phyloP scores from a whole-genome alignment of 768 basidiomycete genomes.

The Rhodotorula taiwanensis region DNA sequence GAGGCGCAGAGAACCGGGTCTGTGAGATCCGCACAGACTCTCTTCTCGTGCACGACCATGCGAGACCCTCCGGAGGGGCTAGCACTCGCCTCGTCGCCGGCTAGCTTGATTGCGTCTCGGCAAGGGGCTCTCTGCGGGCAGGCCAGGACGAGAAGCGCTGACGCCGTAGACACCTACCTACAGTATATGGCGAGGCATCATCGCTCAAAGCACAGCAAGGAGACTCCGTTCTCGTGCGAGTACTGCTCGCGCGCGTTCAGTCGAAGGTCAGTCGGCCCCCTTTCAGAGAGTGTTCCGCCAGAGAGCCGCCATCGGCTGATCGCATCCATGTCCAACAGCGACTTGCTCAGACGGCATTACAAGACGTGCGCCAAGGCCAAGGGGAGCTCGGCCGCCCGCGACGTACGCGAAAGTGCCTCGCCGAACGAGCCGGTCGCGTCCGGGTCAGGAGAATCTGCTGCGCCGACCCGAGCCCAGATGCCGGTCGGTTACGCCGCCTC shows the following conservation, averaged over 20 bases:
- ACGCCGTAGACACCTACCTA: too few species aligned
- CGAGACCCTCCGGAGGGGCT: too few species aligned
- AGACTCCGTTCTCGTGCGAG: slow-evolving; percentile 26
- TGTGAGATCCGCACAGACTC: not conserved
- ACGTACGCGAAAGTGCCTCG: not conserved
- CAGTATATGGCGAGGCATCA: slow-evolving; percentile 26
- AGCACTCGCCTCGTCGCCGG: not conserved
- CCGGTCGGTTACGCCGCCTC: not conserved
- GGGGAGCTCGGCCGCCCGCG: not conserved
- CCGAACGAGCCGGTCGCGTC: not conserved
- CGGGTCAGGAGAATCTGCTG: not conserved
- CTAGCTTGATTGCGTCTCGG: too few species aligned
- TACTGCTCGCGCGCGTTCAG: slow-evolving; percentile 22
- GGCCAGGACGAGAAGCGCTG: too few species aligned
- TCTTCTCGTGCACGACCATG: too few species aligned
- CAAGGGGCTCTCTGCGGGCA: too few species aligned
- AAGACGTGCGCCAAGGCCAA: slow-evolving; percentile 25
- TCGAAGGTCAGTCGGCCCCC: slow-evolving; percentile 19
- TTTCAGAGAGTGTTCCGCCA: too few species aligned
- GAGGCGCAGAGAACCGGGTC: too few species aligned
- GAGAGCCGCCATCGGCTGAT: too few species aligned
- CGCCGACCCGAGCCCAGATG: too few species aligned
- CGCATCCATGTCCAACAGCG: not conserved
- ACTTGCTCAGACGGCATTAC: slow-evolving; percentile 22
- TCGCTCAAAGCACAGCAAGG: slow-evolving; percentile 25